phyloP scores from a whole-genome alignment of 352 stramenopile genomes.

The Saprolegnia parasitica region DNA sequence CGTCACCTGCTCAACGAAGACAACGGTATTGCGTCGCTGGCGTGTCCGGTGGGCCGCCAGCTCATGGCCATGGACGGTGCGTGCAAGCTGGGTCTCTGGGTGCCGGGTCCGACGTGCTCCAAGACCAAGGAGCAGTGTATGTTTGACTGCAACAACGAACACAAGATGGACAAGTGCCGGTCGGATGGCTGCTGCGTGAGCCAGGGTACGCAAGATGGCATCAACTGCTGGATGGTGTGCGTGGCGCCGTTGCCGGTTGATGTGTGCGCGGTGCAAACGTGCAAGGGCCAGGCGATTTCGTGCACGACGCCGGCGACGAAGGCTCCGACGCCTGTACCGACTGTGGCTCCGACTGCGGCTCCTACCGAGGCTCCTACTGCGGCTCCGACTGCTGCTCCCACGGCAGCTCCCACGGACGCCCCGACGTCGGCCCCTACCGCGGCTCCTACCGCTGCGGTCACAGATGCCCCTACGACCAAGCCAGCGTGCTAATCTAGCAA shows the following conservation, averaged over 20 bases:
- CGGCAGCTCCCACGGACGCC: not conserved
- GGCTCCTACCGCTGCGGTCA: not conserved
- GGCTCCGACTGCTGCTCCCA: not conserved
- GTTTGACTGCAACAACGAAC: conserved; percentile 17
- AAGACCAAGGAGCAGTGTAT: conserved; percentile 13
- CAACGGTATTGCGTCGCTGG: conserved; percentile 31
- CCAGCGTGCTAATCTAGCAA: too few relatives aligned
- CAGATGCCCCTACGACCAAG: not conserved
- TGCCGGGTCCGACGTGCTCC: not conserved
- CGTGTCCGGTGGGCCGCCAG: conserved; percentile 28
- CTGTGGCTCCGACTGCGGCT: not conserved
- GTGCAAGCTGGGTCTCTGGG: conserved; percentile 17
- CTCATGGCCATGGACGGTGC: not conserved
- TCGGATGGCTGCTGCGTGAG: not conserved
- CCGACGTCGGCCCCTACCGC: not conserved
- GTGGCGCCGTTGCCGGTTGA: not conserved
- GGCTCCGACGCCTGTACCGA: not conserved
- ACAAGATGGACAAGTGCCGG: not conserved
- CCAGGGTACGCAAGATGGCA: conserved; percentile 13
- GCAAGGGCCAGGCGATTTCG: conserved; percentile 1
- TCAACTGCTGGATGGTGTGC: conserved; percentile 5
- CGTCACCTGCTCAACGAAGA: conserved; percentile 44
- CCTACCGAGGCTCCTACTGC: conserved; percentile 9
- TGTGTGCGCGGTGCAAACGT: not conserved
- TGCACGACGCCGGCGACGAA: conserved; percentile 1